Percentiles rank a stretch among this genome's conserved stretches.
Conservation (phyloP, 805 yeast genomes). For the Nakazawaea sp. region DNA sequence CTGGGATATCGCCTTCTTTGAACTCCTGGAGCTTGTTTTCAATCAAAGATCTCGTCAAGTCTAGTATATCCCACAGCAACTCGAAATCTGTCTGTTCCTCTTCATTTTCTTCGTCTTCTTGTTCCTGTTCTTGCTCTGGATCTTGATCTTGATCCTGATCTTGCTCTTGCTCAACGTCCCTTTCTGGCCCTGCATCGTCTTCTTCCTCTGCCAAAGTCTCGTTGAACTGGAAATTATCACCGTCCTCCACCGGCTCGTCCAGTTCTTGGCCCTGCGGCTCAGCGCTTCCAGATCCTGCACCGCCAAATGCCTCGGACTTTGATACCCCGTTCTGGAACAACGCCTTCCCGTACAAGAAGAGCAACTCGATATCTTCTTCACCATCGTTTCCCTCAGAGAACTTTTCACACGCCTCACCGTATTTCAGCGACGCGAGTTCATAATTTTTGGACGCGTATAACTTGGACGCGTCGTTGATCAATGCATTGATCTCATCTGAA, state of each 20-base stretch:
- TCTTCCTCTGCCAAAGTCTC: slow-evolving; percentile 28
- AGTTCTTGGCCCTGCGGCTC: slow-evolving; percentile 17
- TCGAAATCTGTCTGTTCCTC: slow-evolving; percentile 70
- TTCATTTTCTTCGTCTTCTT: slow-evolving; percentile 22
- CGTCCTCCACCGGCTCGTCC: slow-evolving; percentile 18
- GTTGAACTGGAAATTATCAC: slow-evolving; percentile 25
- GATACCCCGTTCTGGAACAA: slow-evolving; percentile 71
- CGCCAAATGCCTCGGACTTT: slow-evolving; percentile 73
- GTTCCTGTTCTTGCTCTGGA: slow-evolving; percentile 13
- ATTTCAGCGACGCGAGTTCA: slow-evolving; percentile 61
- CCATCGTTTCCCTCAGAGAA: slow-evolving; percentile 41
- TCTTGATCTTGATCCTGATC: slow-evolving; percentile 20
- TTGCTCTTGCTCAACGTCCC: slow-evolving; percentile 17
- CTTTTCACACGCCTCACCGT: slow-evolving; percentile 66
- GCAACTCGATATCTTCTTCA: slow-evolving; percentile 67
- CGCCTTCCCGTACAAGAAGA: slow-evolving; percentile 74
- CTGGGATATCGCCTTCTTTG: slow-evolving; percentile 8
- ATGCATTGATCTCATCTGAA: slow-evolving; percentile 34
- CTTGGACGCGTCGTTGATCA: slow-evolving; percentile 57
- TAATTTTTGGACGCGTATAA: slow-evolving; percentile 57
- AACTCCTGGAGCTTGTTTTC: slow-evolving; percentile 33
- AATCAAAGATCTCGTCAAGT: slow-evolving; percentile 65
- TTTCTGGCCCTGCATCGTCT: slow-evolving; percentile 20
- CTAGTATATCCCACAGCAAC: slow-evolving; percentile 83
- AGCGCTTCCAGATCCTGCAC: slow-evolving; percentile 20